phyloP scores from a whole-genome alignment of 164 flowering plant genomes.

The Litsea cubeba region DNA sequence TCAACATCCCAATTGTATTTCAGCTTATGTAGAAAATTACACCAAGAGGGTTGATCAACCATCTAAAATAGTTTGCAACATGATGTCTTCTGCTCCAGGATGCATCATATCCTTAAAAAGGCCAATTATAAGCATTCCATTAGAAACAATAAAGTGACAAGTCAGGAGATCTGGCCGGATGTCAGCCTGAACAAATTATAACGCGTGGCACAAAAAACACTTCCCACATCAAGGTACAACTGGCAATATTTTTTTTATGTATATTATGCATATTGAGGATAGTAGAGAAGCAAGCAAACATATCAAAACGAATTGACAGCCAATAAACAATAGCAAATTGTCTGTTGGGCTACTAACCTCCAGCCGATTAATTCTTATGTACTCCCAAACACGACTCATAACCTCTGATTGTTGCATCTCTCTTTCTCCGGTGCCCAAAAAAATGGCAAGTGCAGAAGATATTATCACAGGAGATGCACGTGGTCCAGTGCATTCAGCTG shows the following conservation, averaged over 20 bases:
- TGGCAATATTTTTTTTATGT: not conserved
- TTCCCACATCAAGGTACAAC: not conserved
- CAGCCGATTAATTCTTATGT: slow-evolving; percentile 61
- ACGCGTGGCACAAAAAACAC: not conserved
- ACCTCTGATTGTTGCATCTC: slow-evolving; percentile 71
- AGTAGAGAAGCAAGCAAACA: not conserved
- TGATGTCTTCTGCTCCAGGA: too few species aligned
- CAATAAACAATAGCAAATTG: not conserved
- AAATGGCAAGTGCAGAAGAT: slow-evolving; percentile 76
- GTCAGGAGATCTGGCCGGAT: not conserved
- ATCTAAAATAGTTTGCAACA: too few species aligned
- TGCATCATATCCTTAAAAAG: too few species aligned
- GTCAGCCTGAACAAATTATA: not conserved
- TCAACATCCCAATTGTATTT: too few species aligned
- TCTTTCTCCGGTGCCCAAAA: slow-evolving; percentile 65
- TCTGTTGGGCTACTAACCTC: slow-evolving; percentile 47
- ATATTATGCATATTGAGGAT: not conserved
- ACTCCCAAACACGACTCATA: slow-evolving; percentile 62
- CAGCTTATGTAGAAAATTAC: too few species aligned
- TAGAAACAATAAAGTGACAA: too few species aligned
- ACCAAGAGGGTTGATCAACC: too few species aligned
- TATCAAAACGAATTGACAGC: not conserved
- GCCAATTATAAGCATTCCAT: too few species aligned
- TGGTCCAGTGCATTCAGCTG: slow-evolving; percentile 36
- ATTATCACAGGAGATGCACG: slow-evolving; percentile 43